phyloP scores from a whole-genome alignment of 768 basidiomycete species.

The Calocybe indica region DNA sequence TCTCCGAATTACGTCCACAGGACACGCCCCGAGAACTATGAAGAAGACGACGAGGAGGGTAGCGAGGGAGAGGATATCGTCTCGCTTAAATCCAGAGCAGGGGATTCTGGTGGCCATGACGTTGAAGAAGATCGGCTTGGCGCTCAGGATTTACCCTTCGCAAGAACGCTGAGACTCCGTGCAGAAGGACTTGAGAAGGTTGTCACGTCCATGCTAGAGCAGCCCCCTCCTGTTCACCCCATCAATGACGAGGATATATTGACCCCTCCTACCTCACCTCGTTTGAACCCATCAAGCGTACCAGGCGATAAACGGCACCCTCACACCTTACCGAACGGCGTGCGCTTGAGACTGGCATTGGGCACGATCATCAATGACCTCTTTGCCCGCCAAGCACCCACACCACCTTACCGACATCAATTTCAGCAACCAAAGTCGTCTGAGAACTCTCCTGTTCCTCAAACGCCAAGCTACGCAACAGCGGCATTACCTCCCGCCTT shows the following conservation, averaged over 20 bases:
- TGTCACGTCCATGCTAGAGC: conserved; percentile 72
- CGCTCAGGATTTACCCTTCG: conserved; percentile 56
- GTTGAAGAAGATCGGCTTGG: conserved; percentile 55
- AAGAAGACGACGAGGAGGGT: conserved; percentile 62
- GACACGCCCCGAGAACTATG: conserved; percentile 67
- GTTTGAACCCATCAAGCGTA: conserved; percentile 25
- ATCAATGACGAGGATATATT: conserved; percentile 47
- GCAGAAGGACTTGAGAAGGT: conserved; percentile 84
- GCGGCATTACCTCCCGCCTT: conserved; percentile 20
- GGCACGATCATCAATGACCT: conserved; percentile 78
- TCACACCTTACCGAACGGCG: conserved; percentile 73
- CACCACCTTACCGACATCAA: conserved; percentile 36
- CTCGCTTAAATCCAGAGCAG: conserved; percentile 45
- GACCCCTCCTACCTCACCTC: conserved; percentile 49
- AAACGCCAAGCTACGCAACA: conserved; percentile 15
- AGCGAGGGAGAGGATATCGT: conserved; percentile 60
- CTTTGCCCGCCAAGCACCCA: conserved; percentile 68
- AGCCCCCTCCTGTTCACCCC: conserved; percentile 62
- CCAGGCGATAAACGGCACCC: conserved; percentile 30
- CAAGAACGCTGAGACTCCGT: conserved; percentile 58
- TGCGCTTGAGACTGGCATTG: conserved; percentile 70
- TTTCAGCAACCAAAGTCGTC: conserved; percentile 14
- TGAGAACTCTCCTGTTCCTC: conserved; percentile 13
- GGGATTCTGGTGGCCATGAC: conserved; percentile 37
- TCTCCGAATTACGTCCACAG: conserved; percentile 58